Base-by-base conservation (phyloP, 306 rosid genomes). In the Phaseolus lunatus region DNA sequence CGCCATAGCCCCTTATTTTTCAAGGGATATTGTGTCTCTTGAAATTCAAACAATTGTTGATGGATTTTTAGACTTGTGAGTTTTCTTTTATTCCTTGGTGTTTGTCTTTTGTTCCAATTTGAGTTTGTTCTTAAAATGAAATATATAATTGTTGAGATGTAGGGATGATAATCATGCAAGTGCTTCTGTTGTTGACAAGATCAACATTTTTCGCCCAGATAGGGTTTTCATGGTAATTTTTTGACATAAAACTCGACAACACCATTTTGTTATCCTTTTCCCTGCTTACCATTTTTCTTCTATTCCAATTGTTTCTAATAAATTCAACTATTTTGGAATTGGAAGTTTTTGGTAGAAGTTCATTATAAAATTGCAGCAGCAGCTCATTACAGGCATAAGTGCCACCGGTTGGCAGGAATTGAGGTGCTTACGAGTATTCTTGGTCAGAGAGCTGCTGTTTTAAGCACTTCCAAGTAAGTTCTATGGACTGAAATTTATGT, bases 311-410 rank as follows among this genome's bases (percentile, higher is more conserved):
- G 43, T 68, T 80, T 86, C 54, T 86, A 57, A 77, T 69, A 48
- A 83, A 66, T 66, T 67, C 74, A 58, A 41, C 75, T 83, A 31
- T 85, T 52, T 80, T 59, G 39, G 62, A 63, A 64, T 78, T 50
- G 31, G 86, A 94, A 94, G 98, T 89, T 94, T 88, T 80, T 92
- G 72, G 87, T 94, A 75, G 97, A 91, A 86, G 82, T 88, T 81
- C 97, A 94, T 71, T 85, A 92, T 85, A 92, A 83, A 89, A 82
- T 92, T 84, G 84, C 90, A 53, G 93, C 94, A 58, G 98, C 98
- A 81, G 79, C 86, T 73, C 92, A 94, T 87, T 84, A 83, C 81
- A 86, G 98, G 84, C 98, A 94, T 70, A 89, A 89, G 82, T 85
- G 96, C 86, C 96, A 90, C 82, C 87, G 87, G 11, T 83, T 94